Conservation (phyloP, 768 basidiomycete genomes). For the Suillus tomentosus region DNA sequence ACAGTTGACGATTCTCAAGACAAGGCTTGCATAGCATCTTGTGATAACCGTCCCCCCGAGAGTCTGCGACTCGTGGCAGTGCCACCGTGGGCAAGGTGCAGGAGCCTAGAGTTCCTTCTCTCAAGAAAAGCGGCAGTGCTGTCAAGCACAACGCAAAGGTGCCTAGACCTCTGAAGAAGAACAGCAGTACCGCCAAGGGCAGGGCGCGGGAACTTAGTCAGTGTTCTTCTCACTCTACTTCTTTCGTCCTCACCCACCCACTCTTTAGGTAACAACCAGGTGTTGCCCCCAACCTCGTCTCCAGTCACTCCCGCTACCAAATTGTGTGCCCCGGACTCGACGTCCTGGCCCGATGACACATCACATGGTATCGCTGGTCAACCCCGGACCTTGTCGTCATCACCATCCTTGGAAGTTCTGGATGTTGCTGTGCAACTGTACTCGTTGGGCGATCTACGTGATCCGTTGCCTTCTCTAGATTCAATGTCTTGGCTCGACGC, state of each 20-base stretch:
- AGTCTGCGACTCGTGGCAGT: neutral
- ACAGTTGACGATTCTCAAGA: neutral
- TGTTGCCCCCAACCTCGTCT: slow-evolving; percentile 1
- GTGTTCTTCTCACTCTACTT: neutral
- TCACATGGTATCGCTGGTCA: neutral
- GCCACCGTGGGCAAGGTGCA: neutral
- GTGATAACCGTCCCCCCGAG: neutral
- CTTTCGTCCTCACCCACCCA: neutral
- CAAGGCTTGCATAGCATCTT: neutral
- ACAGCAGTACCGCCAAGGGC: neutral
- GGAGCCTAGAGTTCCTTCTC: neutral
- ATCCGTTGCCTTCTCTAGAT: neutral
- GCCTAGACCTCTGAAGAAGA: neutral
- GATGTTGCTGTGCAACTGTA: neutral
- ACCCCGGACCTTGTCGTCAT: neutral
- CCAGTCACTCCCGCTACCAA: neutral
- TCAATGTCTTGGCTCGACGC: neutral
- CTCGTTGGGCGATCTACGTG: neutral
- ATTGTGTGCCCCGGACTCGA: neutral
- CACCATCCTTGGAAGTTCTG: neutral
- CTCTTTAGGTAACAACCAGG: slow-evolving; percentile 1
- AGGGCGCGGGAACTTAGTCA: neutral
- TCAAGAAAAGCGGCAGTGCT: neutral
- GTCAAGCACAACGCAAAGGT: neutral
- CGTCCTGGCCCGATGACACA: neutral